Base-by-base conservation (phyloP, 192 early-diverging fungal species). In the Coemansia javaensis region DNA sequence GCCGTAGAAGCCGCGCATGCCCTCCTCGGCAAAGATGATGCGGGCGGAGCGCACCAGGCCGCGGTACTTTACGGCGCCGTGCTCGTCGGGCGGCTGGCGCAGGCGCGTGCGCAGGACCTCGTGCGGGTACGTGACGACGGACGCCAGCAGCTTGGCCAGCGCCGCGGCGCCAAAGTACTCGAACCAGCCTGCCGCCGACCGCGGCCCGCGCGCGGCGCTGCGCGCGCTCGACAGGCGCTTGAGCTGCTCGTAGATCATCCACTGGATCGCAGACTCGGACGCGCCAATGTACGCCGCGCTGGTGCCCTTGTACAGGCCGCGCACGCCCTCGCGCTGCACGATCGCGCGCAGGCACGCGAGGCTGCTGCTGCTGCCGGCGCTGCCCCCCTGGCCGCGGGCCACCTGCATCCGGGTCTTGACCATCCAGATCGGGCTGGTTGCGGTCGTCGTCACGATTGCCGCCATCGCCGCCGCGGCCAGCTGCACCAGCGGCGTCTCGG, bases 391-490 rank as follows among this genome's bases (percentile, higher is more conserved):
- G 20, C 68, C 68, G 7, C 52, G 54, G 60, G 90, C 86, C 44
- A 98, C 64, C 66, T 98, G 95, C 79, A 98, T 88, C 40, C 96
- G 72, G 0, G 94, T 98, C 54, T 97, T 98, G 32, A 97, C 82
- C 35, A 98, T 79, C 96, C 96, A 98, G 18, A 98, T 97, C 0
- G 96, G 96, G 55, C 92, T 96, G 2, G 94, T 94, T n/a, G 69
- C 76, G 2, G 85, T 81, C 0, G 90, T 86, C 4, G 87, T 90
- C 5, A 88, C 78, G 23, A 89, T 63, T 10, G 83, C 81, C 0
- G 92, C 90, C 7, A 81, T 66, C 0, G 79, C 74, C 0, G 93
- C 90, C 0, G 94, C 85, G 10, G 85, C 67, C 33, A 94, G 72
- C 45, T 96, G 90, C 2, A 99, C 84, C 28, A 75, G 13, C 7